Evolutionary conservation across 139 green algal species (phyloP).

Genomic region (Chlamydomonas applanata): DNA sequence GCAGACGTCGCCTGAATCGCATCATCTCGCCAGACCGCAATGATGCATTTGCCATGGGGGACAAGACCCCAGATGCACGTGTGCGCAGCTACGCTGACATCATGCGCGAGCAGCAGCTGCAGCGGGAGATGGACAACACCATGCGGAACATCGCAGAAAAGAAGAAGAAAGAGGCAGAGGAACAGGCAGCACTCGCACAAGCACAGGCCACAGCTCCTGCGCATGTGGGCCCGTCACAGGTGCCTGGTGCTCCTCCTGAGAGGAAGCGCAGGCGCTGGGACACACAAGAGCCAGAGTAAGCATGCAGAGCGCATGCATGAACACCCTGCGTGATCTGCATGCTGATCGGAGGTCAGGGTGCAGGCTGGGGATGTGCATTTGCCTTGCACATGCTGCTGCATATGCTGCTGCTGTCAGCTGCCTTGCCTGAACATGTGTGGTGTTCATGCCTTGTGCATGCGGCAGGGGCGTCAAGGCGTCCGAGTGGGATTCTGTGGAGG

Average conservation of each 20-base stretch:
- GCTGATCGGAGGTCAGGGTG: no score
- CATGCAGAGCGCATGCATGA: constrained; percentile 3
- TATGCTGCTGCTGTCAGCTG: no score
- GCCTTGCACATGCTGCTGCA: no score
- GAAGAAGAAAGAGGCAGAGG: constrained; percentile 63
- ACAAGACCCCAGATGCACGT: constrained; percentile 76
- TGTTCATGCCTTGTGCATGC: neutral
- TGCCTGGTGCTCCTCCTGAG: constrained; percentile 27
- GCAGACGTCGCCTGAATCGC: constrained; percentile 70
- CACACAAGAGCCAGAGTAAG: constrained; percentile 16
- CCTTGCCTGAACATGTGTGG: no score
- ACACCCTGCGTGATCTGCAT: no score
- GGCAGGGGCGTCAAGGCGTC: constrained; percentile 36
- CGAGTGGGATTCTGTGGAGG: constrained; percentile 87
- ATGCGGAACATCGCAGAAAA: constrained; percentile 88
- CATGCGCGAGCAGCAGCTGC: constrained; percentile 79
- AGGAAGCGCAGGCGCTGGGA: constrained; percentile 89
- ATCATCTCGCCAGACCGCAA: constrained; percentile 87
- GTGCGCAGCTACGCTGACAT: constrained; percentile 89
- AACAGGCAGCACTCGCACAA: constrained; percentile 17
- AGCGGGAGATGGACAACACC: constrained; percentile 90
- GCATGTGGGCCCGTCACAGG: constrained; percentile 22
- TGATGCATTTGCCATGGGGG: constrained; percentile 88
- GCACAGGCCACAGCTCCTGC: constrained; percentile 18
- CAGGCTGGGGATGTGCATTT: no score